Percentiles rank a stretch among this genome's conserved stretches.
These are phyloP conservation scores for Citrus australasica DNA, from an alignment of 345 rosid genomes.

Conservation along the genomic window DNA sequence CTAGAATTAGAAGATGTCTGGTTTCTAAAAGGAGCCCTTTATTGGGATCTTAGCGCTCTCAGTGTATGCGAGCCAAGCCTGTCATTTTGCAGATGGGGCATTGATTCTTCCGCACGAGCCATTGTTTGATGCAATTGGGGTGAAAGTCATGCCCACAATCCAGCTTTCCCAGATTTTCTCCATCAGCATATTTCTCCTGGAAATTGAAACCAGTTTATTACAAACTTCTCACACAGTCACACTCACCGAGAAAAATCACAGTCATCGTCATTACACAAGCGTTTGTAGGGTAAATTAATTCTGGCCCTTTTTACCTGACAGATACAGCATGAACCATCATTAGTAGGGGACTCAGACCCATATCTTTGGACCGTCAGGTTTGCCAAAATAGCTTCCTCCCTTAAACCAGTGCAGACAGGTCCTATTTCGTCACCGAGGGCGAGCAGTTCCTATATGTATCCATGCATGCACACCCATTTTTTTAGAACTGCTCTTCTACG, in stretches of 20 bases:
- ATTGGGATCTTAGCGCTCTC: not conserved
- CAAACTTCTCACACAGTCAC: not conserved
- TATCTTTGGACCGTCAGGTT: slow-evolving; percentile 16
- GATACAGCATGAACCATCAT: slow-evolving; percentile 28
- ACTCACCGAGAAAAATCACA: not conserved
- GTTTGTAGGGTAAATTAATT: not conserved
- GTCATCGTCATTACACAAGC: not conserved
- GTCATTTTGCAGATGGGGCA: slow-evolving; percentile 41
- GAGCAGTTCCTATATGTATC: slow-evolving; percentile 22
- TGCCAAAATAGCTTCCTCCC: slow-evolving; percentile 16
- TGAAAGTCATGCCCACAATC: slow-evolving; percentile 41
- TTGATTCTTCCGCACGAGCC: slow-evolving; percentile 32
- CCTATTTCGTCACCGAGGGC: slow-evolving; percentile 30
- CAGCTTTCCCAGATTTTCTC: slow-evolving; percentile 26
- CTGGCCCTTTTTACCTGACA: slow-evolving; percentile 34
- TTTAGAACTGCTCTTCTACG: not conserved
- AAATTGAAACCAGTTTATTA: not conserved
- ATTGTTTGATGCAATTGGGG: slow-evolving; percentile 29
- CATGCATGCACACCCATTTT: not conserved
- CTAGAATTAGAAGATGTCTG: not conserved
- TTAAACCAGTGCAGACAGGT: slow-evolving; percentile 22
- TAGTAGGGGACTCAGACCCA: not conserved
- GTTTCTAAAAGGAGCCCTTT: not conserved
- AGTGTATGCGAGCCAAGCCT: slow-evolving; percentile 9
- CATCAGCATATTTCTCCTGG: slow-evolving; percentile 34